Evolutionary conservation across 1,284 basidiomycete genomes (phyloP).

Genomic region (Grifola frondosa): DNA sequence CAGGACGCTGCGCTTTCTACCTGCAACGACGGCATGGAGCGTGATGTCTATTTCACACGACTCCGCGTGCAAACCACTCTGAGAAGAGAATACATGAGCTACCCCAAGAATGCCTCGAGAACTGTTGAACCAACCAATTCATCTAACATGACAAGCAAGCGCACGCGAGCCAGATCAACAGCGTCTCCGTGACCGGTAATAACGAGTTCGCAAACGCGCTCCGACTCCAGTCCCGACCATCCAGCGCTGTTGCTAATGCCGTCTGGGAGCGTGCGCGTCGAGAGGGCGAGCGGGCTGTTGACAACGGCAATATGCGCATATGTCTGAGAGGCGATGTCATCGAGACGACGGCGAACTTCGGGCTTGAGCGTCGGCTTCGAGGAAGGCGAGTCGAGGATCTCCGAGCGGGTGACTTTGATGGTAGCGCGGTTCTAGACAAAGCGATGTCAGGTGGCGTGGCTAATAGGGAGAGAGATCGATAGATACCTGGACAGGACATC

Average conservation of each 20-base stretch:
- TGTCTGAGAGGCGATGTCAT: conserved; percentile 89
- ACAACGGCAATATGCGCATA: conserved; percentile 88
- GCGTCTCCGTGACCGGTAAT: conserved; percentile 87
- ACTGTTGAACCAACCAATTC: conserved; percentile 84
- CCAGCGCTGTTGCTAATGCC: conserved; percentile 72
- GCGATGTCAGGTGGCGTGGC: conserved; percentile 5
- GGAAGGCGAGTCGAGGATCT: conserved; percentile 85
- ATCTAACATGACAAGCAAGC: conserved; percentile 91
- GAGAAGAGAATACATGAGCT: conserved; percentile 7
- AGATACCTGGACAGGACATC: conserved; percentile 80
- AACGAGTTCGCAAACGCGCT: conserved; percentile 89
- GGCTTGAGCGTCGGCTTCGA: conserved; percentile 83
- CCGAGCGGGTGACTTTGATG: conserved; percentile 89
- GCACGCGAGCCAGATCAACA: conserved; percentile 89
- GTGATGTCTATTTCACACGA: conserved; percentile 94
- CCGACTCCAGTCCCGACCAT: conserved; percentile 89
- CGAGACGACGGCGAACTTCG: conserved; percentile 84
- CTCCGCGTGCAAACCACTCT: conserved; percentile 90
- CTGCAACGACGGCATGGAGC: conserved; percentile 89
- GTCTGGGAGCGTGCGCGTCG: conserved; percentile 72
- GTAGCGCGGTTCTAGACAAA: conserved; percentile 69
- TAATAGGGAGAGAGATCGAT: too few relatives aligned
- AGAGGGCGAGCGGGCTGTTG: conserved; percentile 71
- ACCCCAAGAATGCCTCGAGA: not conserved
- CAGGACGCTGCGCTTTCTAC: conserved; percentile 84